Evolutionary conservation across 495 filamentous ascomycete genomes (phyloP), one percentile per base, ranked within the genome.

Genomic region (Neurospora sp.): DNA sequence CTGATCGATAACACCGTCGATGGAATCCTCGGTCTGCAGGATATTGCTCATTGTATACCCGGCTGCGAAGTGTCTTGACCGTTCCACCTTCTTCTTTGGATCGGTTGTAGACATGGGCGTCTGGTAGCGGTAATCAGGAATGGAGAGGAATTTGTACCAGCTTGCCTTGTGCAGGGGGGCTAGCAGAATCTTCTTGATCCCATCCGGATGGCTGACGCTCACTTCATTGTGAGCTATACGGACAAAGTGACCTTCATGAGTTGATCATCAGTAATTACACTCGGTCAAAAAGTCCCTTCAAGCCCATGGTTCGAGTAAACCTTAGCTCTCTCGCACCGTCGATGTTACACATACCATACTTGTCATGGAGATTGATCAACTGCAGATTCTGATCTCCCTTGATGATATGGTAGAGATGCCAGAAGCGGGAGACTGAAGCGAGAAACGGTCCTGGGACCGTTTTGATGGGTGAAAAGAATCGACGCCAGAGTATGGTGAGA

Each of bases 221-320:
- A 88, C 83, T 82, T 88, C 86, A 75, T 88, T 83, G 41, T 82
- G 78, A 20, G 77, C 77, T 70, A 87, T 84, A 8, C 86, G 84
- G 71, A 88, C 81, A 72, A 87, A 86, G 46, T 81, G 69, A 12
- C 85, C 84, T 79, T 18, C n/a, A 54, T 54, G 46, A 20, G 46
- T 54, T 54, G n/a, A 54, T 5, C 9, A 23, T 54, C 20, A 54
- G 20, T 9, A 54, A 23, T 10, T 54, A 12, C 18, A 23, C 46
- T 23, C 20, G 10, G 46, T 23, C 46, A 54, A 23, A 20, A 54
- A 2, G 9, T 23, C n/a, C n/a, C 20, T 54, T 11, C 20, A 23
- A 54, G n/a, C 46, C 46, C 46, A 23, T 23, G 46, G n/a, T 18
- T 23, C 20, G 20, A 23, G 18, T 10, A 54, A 54, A 54, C 20